Conservation (phyloP, 208 protist genomes). For the Trichomonas vaginalis region DNA sequence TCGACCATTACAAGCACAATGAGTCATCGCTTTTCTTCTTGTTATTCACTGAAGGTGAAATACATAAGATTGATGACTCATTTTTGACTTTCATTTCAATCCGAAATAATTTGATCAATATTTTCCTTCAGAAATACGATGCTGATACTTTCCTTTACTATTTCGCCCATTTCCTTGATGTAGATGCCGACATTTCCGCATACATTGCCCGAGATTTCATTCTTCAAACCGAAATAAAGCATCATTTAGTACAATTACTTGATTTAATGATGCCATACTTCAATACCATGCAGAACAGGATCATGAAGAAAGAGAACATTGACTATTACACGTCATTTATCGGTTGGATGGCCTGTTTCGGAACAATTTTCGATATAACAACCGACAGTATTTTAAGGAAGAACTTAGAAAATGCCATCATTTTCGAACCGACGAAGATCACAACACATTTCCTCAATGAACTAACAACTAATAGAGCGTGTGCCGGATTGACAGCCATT, state of each 20-base stretch:
- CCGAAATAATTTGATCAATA: neutral
- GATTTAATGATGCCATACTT: neutral
- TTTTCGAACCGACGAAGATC: neutral
- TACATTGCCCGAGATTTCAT: neutral
- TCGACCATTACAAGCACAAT: neutral
- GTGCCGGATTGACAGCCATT: neutral
- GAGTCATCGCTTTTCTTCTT: neutral
- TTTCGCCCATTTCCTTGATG: neutral
- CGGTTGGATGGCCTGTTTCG: neutral
- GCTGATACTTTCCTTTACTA: neutral
- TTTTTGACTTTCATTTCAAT: neutral
- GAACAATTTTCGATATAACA: neutral
- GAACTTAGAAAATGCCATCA: neutral
- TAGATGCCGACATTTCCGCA: neutral
- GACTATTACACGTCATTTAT: neutral
- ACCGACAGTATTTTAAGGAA: neutral
- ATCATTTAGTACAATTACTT: neutral
- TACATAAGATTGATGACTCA: neutral
- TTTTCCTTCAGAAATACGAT: neutral
- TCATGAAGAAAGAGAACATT: neutral
- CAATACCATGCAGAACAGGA: neutral
- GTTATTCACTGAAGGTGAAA: neutral
- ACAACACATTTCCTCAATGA: neutral
- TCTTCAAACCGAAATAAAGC: neutral
- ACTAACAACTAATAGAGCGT: neutral